These are phyloP conservation scores for Cryptococcus sp. DNA, from an alignment of 1,284 basidiomycete species.

Conservation along the genomic window DNA sequence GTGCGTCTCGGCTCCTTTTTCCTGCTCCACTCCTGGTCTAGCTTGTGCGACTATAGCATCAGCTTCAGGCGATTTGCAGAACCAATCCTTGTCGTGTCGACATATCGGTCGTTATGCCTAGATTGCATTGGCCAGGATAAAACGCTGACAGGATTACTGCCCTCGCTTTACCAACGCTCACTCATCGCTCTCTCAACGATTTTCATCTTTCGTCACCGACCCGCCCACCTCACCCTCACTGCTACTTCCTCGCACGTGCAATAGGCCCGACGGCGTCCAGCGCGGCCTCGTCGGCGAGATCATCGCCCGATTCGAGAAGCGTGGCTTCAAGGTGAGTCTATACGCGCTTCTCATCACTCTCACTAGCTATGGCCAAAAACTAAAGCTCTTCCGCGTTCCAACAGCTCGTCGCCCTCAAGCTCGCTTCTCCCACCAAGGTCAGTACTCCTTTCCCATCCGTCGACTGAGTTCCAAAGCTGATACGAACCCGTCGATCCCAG, in stretches of 20 bases:
- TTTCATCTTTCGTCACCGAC: too few relatives aligned
- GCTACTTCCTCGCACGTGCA: conserved; percentile 3
- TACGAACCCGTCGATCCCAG: conserved; percentile 9
- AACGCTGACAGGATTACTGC: too few relatives aligned
- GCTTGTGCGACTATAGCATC: neutral
- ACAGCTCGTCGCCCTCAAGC: conserved; percentile 73
- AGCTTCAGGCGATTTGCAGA: too few relatives aligned
- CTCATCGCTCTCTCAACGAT: too few relatives aligned
- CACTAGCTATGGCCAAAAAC: too few relatives aligned
- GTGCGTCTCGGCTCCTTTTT: conserved; percentile 29
- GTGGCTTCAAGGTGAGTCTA: conserved; percentile 75
- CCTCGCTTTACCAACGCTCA: too few relatives aligned
- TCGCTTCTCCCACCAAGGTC: conserved; percentile 68
- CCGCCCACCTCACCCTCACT: neutral
- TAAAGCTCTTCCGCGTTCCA: too few relatives aligned
- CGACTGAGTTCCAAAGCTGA: neutral
- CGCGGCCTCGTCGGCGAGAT: conserved; percentile 92
- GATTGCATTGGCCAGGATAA: too few relatives aligned
- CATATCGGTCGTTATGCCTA: too few relatives aligned
- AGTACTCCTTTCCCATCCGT: conserved; percentile 1
- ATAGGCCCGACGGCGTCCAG: conserved; percentile 94
- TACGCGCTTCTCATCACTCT: neutral
- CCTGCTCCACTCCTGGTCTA: neutral
- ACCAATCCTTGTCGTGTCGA: too few relatives aligned
- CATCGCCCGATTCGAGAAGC: conserved; percentile 89